Evolutionary conservation across 2,329 filamentous ascomycete species (phyloP).

Genomic region (Camillea tinctor): DNA sequence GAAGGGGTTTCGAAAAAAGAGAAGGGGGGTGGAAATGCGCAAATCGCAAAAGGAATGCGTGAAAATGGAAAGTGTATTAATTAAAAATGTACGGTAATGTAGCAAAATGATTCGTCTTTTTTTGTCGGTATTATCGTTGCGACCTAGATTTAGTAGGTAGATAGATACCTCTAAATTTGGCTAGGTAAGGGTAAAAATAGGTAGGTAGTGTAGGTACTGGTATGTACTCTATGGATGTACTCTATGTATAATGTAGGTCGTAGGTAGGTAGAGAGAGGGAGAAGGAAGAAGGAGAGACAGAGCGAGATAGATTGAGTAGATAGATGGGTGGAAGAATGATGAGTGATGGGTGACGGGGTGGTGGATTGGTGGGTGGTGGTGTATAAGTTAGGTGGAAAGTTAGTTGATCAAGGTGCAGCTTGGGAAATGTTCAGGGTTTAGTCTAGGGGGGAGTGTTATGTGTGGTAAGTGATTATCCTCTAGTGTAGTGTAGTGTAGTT

Average conservation of each 20-base stretch:
- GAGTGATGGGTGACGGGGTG: no score
- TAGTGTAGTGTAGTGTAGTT: no score
- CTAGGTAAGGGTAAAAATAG: not conserved
- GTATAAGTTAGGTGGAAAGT: no score
- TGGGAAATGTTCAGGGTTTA: not conserved
- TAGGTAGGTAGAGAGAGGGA: not conserved
- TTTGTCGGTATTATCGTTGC: not conserved
- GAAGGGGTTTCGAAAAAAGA: not conserved
- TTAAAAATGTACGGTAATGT: not conserved
- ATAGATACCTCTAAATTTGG: not conserved
- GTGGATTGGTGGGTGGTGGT: not conserved
- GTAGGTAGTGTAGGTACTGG: no score
- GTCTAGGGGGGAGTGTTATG: not conserved
- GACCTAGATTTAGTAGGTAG: not conserved
- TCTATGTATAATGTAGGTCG: no score
- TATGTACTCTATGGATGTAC: no score
- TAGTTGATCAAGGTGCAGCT: no score
- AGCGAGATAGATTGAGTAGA: not conserved
- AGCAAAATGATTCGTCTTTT: not conserved
- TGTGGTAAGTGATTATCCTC: not conserved
- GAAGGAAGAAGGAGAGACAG: no score
- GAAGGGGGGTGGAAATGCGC: not conserved
- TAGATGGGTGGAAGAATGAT: not conserved
- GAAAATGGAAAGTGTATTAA: conserved; percentile 2
- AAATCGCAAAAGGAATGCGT: conserved; percentile 4